These are phyloP conservation scores for Raphanus raphanistrum DNA, from an alignment of 345 rosid species.

Conservation along the genomic window DNA sequence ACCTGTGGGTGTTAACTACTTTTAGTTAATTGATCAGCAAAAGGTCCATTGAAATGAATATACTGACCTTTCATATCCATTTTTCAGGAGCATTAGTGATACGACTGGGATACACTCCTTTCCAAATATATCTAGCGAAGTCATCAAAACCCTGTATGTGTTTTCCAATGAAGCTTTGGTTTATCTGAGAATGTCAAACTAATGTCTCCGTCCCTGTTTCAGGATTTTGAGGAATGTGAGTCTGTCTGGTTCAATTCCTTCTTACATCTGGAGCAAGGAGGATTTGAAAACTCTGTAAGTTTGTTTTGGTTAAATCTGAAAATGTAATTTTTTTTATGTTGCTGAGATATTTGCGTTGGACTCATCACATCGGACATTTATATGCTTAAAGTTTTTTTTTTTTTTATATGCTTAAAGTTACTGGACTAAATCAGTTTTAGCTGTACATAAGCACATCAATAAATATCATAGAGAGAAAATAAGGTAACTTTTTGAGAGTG, in stretches of 20 bases:
- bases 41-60: not conserved
- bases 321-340: not conserved
- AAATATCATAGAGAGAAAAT: not conserved
- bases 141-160: not conserved
- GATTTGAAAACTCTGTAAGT: not conserved
- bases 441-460: not conserved
- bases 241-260: not conserved
- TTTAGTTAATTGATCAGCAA: not conserved
- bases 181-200: not conserved
- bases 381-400: no score
- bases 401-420: not conserved
- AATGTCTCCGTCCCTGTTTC: not conserved
- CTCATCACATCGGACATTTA: slow-evolving; percentile 1
- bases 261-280: not conserved
- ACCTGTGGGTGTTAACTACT: not conserved
- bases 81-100: slow-evolving; percentile 54
- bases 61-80: not conserved
- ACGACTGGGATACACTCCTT: slow-evolving; percentile 40
- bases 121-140: slow-evolving; percentile 28
- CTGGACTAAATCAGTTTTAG: no score
- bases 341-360: not conserved
- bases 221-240: not conserved
- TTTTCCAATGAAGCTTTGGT: not conserved
- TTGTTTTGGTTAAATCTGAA: not conserved
- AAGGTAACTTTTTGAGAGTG: not conserved